Conservation (phyloP, 805 yeast genomes). For the Starmerella riodocensis region DNA sequence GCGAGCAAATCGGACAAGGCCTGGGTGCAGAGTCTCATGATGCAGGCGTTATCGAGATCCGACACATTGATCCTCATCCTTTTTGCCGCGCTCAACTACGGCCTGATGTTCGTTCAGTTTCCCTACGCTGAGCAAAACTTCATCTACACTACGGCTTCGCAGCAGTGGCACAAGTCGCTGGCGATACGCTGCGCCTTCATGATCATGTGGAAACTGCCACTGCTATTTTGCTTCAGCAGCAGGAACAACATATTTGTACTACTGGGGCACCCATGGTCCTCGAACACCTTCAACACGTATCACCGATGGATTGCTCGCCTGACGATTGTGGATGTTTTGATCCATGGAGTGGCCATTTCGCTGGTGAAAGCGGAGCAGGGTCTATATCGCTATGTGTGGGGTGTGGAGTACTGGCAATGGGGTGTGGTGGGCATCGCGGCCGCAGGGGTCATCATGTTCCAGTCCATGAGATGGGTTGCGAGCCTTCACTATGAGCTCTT, state of each 20-base stretch:
- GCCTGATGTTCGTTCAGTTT: conserved; percentile 19
- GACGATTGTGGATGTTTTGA: conserved; percentile 35
- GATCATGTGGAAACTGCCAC: conserved; percentile 31
- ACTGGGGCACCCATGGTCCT: conserved; percentile 33
- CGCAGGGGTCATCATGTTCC: conserved; percentile 35
- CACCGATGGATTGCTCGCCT: conserved; percentile 57
- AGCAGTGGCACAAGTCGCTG: conserved; percentile 17
- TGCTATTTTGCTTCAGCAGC: conserved; percentile 45
- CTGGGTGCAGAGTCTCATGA: conserved; percentile 1
- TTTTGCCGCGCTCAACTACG: conserved; percentile 25
- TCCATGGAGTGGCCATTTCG: conserved; percentile 41
- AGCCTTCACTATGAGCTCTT: conserved; percentile 45
- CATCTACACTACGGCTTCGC: conserved; percentile 14
- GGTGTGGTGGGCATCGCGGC: conserved; percentile 34
- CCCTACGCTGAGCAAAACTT: conserved; percentile 11
- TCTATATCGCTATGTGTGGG: conserved; percentile 22
- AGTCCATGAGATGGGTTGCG: conserved; percentile 41
- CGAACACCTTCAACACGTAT: conserved; percentile 34
- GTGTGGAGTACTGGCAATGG: conserved; percentile 20
- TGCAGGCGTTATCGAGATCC: conserved; percentile 27
- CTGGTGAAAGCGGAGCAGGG: conserved; percentile 23
- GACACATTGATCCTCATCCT: conserved; percentile 27
- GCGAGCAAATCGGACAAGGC: conserved; percentile 7
- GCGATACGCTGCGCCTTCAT: conserved; percentile 16
- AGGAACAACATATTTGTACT: conserved; percentile 54